phyloP scores from a whole-genome alignment of 2,329 filamentous ascomycete genomes.

The Trichoderma lentiforme region DNA sequence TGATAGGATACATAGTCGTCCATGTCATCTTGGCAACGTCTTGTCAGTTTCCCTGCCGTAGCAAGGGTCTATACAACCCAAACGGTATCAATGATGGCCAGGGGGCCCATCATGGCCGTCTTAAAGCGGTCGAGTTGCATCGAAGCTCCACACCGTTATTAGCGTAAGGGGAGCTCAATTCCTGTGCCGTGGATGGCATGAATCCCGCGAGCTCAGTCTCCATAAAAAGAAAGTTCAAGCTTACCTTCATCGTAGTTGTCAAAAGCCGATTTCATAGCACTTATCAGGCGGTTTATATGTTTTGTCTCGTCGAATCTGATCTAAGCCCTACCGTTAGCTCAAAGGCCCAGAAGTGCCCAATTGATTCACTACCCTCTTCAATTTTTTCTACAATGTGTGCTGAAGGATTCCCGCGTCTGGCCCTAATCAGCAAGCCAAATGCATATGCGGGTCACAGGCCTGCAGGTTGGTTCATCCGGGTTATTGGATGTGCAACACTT shows the following conservation, averaged over 20 bases:
- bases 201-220: neutral
- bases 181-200: neutral
- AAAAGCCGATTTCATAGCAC: neutral
- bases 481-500: neutral
- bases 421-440: neutral
- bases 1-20: neutral
- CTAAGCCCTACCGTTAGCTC: neutral
- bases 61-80: neutral
- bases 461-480: constrained; percentile 1
- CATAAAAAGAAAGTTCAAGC: constrained; percentile 4
- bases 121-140: neutral
- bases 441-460: neutral
- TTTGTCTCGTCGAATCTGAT: neutral
- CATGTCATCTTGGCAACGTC: neutral
- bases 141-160: constrained; percentile 2
- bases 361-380: neutral
- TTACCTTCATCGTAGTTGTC: neutral
- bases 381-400: neutral
- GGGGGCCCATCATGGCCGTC: neutral
- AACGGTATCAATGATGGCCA: neutral
- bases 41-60: neutral
- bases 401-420: neutral
- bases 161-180: neutral
- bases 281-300: neutral
- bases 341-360: neutral